A percentile compares a stretch with the other conserved stretches of the same genome.
Evolutionary conservation across 2,329 filamentous ascomycete genomes (phyloP).

Genomic region (Lachnellula cervina): DNA sequence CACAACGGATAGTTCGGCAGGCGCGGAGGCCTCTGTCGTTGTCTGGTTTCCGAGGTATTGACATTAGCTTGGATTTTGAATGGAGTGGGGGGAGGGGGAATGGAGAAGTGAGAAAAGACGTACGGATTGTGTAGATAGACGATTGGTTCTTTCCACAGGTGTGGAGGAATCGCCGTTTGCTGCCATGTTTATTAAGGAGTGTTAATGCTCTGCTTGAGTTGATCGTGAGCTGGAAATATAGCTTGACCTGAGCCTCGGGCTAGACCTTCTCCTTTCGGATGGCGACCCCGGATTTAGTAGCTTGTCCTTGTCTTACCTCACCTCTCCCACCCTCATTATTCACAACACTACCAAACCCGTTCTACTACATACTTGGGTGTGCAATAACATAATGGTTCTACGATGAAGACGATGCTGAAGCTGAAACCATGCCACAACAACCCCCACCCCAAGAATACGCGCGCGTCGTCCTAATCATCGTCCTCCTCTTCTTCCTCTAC

Average conservation of each 20-base stretch:
- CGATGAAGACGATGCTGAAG: conserved; percentile 1
- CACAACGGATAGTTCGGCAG: conserved; percentile 41
- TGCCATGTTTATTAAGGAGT: not conserved
- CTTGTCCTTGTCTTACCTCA: not conserved
- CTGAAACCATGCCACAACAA: conserved; percentile 22
- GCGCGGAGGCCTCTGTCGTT: conserved; percentile 24
- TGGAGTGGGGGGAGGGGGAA: not conserved
- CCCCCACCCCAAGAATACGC: conserved; percentile 26
- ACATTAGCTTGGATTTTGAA: not conserved
- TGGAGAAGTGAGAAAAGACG: not conserved
- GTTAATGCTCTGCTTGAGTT: too few relatives aligned
- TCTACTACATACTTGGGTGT: not conserved
- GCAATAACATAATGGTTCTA: not conserved
- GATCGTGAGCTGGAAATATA: not conserved
- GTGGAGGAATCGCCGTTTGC: not conserved
- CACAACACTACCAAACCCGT: not conserved
- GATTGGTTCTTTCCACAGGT: not conserved
- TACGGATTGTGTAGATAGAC: not conserved
- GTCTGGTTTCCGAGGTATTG: conserved; percentile 6
- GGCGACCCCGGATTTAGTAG: not conserved
- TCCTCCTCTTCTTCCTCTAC: conserved; percentile 31
- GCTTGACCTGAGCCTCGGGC: not conserved
- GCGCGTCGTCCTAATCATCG: conserved; percentile 26
- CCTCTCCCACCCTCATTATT: not conserved
- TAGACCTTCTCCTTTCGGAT: not conserved